Evolutionary conservation across 106 monocot species (phyloP), one percentile per base, ranked within the genome.

Genomic region (Phalaenopsis equestris): DNA sequence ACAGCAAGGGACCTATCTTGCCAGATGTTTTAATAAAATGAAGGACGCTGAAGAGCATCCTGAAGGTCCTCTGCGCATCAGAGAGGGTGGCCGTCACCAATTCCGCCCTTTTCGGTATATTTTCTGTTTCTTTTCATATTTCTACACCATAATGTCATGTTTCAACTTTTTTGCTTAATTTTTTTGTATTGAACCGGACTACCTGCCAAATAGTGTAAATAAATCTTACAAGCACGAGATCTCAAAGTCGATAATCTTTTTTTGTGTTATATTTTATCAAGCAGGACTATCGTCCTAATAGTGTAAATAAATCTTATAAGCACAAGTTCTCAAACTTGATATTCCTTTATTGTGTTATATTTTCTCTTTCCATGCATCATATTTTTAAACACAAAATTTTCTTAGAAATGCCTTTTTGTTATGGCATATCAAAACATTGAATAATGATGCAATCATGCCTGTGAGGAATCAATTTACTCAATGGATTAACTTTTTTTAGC

Each of bases 1-100:
- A 37, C 90, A 90, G 82, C 90, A 90, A 87, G 90, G 90, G 37
- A 61, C 73, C 73, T 90, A 90, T 83, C 87, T 90, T 79, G 90
- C 90, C 23, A 75, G 77, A 67, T 90, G 90, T 45, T 90, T 90
- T 77, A 90, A 90, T 76, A 79, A 81, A 61, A 90, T 87, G 85
- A 80, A 81, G 42, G 55, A 83, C 43, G 42, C 12, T 41, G 78
- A 83, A 67, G 78, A 73, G 56, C 72, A 83, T 73, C 87, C 90
- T 61, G 90, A 87, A 85, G 90, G 87, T 61, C 90, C 90, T 77
- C 42, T 87, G 10, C 83, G 85, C 1, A 82, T 90, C 52, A 81
- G 81, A 47, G 85, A 82, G 84, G 17, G 83, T 8, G 90, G 90
- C 46, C 87, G 83, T 30, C 90, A 90, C 70, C 81, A 81, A 23